Evolutionary conservation across 805 yeast species (phyloP), one percentile per base, ranked within the genome.

Genomic region (Saccharomycopsis microspora): DNA sequence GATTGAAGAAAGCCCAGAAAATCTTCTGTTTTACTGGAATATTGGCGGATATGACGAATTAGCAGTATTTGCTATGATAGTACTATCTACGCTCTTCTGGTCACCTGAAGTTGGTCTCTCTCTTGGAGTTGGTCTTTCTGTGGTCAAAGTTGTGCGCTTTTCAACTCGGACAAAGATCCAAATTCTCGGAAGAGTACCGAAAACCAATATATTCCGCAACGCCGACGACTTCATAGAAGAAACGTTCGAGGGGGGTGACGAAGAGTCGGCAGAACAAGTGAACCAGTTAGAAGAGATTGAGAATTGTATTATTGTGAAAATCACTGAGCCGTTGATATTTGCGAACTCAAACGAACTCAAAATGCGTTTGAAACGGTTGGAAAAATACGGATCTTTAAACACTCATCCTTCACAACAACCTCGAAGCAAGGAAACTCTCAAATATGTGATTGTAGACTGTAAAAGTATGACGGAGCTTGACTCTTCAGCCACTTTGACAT

Each of bases 321-420:
- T 88, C 41, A 87, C 96, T 0, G 96, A 88, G 58, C 95, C 96
- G 2, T 67, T 88, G 51, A 85, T 88, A 4, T 88, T 88, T 63
- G 87, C 95, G 39, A 88, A 89, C 61, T 73, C 88, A 5, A 82
- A 82, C 32, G 94, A 86, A 56, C 67, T 88, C 52, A 79, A 82
- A 52, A 68, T 74, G 49, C 68, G 90, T 36, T 65, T 88, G 50
- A 67, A 72, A 39, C 68, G 96, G 42, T 65, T 89, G 32, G 96
- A 88, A 59, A 65, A 75, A 46, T 85, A 84, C 57, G 94, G 96
- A 0, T 78, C 94, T 0, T 70, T 80, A 29, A 72, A 70, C 43
- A 75, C 74, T 10, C 96, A 88, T 58, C 96, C 96, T 0, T 64
- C 69, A 11, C 70, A 67, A 47, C 66, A 69, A 11, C 49, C 54